Evolutionary conservation across 73 alveolate species (phyloP).

Genomic region (Vitrella brassicaformis): DNA sequence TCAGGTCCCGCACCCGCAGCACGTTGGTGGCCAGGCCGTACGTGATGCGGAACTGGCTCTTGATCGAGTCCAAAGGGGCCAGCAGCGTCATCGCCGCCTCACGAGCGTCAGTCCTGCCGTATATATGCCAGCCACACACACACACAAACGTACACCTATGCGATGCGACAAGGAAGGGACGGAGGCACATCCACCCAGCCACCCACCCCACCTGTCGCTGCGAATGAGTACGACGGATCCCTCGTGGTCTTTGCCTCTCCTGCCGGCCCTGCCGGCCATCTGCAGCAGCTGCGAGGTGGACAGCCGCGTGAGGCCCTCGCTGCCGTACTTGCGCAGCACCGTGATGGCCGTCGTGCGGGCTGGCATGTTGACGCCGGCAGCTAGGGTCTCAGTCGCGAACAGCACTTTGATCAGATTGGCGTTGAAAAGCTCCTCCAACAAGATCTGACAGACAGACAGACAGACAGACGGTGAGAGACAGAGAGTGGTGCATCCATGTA

Average conservation of each 20-base stretch:
- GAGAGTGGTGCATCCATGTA: background rate
- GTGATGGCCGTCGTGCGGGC: conserved; percentile 56
- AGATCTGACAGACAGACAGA: background rate
- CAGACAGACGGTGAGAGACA: background rate
- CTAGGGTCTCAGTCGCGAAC: conserved; percentile 95
- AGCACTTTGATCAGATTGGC: conserved; percentile 77
- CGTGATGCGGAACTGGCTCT: background rate
- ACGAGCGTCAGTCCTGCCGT: too few species aligned
- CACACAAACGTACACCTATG: too few species aligned
- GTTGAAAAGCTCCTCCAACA: background rate
- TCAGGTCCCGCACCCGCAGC: background rate
- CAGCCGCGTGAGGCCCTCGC: background rate
- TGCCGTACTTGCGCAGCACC: conserved; percentile 7
- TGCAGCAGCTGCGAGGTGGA: conserved; percentile 29
- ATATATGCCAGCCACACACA: too few species aligned
- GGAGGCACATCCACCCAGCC: too few species aligned
- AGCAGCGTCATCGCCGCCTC: background rate
- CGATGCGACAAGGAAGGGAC: too few species aligned
- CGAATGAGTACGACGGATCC: conserved; percentile 69
- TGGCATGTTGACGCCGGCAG: conserved; percentile 98
- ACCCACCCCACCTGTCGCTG: too few species aligned
- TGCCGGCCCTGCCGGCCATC: conserved; percentile 99
- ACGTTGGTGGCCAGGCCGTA: background rate
- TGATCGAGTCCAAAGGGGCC: background rate
- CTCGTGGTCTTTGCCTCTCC: conserved; percentile 88